Conservation (phyloP, 23 red algal genomes). For the Cyanidiococcus yangmingshanensis region DNA sequence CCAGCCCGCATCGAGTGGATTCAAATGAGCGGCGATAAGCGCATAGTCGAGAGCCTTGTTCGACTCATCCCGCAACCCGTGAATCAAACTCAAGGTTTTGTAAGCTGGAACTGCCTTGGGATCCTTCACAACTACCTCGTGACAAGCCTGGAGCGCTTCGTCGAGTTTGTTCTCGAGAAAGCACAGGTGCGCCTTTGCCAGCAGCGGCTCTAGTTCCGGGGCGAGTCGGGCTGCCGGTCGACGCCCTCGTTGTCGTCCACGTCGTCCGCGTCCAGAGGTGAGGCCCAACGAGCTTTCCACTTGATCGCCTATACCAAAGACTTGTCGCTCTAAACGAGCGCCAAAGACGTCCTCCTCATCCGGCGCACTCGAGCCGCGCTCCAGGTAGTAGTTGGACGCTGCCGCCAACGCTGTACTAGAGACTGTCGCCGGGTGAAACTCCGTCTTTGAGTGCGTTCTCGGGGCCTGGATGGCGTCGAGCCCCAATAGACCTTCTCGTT, state of each 20-base stretch:
- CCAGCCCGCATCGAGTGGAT: conserved; percentile 38
- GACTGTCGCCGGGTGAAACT: not conserved
- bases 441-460: not conserved
- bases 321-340: not conserved
- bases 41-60: conserved; percentile 48
- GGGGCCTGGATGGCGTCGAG: not conserved
- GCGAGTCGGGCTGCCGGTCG: conserved; percentile 5
- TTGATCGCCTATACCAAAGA: not conserved
- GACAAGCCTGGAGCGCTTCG: conserved; percentile 35
- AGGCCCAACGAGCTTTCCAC: not conserved
- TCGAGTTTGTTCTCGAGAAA: conserved; percentile 24
- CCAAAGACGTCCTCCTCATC: conserved; percentile 16
- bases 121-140: conserved; percentile 47
- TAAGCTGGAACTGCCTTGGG: conserved; percentile 68
- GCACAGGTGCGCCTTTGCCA: not conserved
- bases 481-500: not conserved
- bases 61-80: conserved; percentile 39
- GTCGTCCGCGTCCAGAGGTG: conserved; percentile 3
- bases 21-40: conserved; percentile 73
- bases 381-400: conserved; percentile 9
- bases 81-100: conserved; percentile 63
- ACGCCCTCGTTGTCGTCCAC: conserved; percentile 7
- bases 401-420: not conserved
- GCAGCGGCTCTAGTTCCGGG: not conserved
- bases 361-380: not conserved